These are phyloP conservation scores for Microsporum ferrugineum DNA, from an alignment of 2,329 filamentous ascomycete species.

Conservation along the genomic window DNA sequence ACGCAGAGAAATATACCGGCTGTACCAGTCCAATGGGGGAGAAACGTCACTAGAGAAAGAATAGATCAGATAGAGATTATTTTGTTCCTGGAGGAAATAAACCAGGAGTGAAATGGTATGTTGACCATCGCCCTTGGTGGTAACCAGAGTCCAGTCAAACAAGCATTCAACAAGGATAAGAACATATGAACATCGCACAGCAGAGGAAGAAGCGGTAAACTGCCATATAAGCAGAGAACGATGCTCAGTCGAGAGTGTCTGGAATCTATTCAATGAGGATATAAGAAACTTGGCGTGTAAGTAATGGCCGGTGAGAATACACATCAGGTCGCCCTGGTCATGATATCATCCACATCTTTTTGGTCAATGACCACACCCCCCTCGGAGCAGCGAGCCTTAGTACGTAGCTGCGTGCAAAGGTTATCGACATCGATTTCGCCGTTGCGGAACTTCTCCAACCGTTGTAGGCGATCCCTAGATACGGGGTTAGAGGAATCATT, in stretches of 20 bases:
- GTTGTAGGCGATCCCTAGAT: slow-evolving; percentile 75
- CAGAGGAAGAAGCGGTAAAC: neutral
- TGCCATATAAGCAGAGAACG: neutral
- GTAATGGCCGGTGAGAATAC: neutral
- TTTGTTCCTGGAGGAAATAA: neutral
- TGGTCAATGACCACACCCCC: slow-evolving; percentile 80
- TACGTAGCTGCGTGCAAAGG: slow-evolving; percentile 81
- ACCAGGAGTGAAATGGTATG: neutral
- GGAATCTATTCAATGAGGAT: neutral
- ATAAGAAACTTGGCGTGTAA: neutral
- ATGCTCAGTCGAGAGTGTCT: neutral
- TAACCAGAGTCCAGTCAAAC: neutral
- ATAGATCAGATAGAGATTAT: neutral
- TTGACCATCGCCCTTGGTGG: neutral
- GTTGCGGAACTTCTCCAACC: slow-evolving; percentile 73
- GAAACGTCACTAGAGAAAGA: neutral
- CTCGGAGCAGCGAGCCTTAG: slow-evolving; percentile 89
- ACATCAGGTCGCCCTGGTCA: slow-evolving; percentile 37
- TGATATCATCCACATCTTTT: slow-evolving; percentile 71
- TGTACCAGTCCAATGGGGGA: neutral
- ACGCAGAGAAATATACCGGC: neutral
- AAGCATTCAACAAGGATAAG: neutral
- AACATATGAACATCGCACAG: neutral
- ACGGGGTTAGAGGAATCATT: slow-evolving; percentile 4
- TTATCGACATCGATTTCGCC: slow-evolving; percentile 91